Conservation (phyloP, 192 early-diverging fungal genomes). For the Coemansia umbellata region DNA sequence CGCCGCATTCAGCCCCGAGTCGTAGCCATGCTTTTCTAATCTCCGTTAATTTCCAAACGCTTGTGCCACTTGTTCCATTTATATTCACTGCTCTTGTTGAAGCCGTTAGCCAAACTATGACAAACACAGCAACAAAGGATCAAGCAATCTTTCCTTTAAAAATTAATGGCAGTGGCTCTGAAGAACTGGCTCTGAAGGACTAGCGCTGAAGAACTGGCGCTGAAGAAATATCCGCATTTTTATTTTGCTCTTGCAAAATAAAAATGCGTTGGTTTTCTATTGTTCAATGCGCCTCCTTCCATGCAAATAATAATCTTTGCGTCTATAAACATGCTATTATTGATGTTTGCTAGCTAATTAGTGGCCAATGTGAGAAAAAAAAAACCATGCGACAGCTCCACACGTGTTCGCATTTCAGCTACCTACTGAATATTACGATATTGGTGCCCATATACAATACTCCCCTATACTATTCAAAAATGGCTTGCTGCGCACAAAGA, state of each 20-base stretch:
- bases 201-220: no score
- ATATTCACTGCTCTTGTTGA: not conserved
- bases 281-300: not conserved
- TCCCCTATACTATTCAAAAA: no score
- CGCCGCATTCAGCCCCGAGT: not conserved
- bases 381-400: not conserved
- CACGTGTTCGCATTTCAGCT: not conserved
- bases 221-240: no score
- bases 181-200: no score
- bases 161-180: no score
- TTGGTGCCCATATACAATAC: no score
- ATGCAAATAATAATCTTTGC: not conserved
- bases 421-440: no score
- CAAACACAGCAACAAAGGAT: no score
- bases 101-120: no score
- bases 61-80: not conserved
- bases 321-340: not conserved
- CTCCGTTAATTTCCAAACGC: not conserved
- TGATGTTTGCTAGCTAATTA: not conserved
- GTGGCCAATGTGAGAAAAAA: not conserved
- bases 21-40: not conserved
- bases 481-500: no score
- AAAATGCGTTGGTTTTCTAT: not conserved
- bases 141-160: not conserved
- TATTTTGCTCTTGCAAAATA: not conserved